Base-by-base conservation (phyloP, 768 basidiomycete species). In the Leccinum uliginosum region DNA sequence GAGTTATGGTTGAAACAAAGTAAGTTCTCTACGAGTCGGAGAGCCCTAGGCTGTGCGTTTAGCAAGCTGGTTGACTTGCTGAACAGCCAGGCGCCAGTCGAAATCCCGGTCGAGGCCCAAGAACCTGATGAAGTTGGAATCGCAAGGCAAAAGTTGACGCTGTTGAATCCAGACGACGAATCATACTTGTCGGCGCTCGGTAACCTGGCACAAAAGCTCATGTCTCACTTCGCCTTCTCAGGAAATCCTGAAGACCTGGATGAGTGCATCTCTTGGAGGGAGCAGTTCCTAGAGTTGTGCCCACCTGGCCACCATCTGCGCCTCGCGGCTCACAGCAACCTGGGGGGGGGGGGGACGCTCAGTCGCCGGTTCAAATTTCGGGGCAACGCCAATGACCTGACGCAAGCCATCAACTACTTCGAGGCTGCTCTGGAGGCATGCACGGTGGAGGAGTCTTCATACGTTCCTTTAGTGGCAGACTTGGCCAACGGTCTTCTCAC, bases 161-260 rank as follows among this genome's bases (percentile, higher is more conserved):
- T 58, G 12, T 29, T 62, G 40, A 29, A 49, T 15, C 50, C 54
- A 26, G 51, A 21, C n/a, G 55, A 62, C 10, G 35, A 27, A 6
- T 32, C 9, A 17, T 65, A 67, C 38, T 38, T 62, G 15, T 3
- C 24, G 21, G 44, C 54, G 19, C 59, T 68, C 38, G 38, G 54
- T 11, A n/a, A 15, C 8, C 40, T 68, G 26, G 59, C 59, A 12
- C 17, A 17, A 24, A 44, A 38, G 3, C 63, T 68, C 17, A 32
- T 65, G 47, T 40, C 56, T 21, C 66, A 64, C 32, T 74, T 72
- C 38, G 17, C 58, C 26, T 59, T 34, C n/a, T 58, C 54, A 5
- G 54, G 71, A 43, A 58, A 68, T 27, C 47, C 55, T 14, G 40
- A 52, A 6, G 71, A 73, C 46, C 57, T 75, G 21, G 57, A 67